phyloP scores from a whole-genome alignment of 768 basidiomycete species.

The Tylopilus rubrobrunneus region DNA sequence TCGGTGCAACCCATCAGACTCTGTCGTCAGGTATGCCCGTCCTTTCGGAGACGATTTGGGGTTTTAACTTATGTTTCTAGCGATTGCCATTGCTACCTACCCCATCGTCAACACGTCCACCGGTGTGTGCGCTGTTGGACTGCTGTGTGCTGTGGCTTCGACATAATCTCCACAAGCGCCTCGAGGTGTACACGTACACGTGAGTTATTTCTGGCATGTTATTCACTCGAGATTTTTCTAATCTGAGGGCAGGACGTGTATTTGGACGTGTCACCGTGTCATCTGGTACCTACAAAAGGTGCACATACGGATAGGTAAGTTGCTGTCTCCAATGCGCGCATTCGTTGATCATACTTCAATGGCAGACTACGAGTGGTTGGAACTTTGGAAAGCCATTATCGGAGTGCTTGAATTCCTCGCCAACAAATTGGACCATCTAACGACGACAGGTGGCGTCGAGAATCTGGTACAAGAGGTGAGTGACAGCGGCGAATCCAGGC shows the following conservation, averaged over 20 bases:
- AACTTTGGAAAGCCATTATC: slow-evolving; percentile 57
- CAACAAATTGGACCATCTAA: slow-evolving; percentile 50
- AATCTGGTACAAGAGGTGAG: slow-evolving; percentile 53
- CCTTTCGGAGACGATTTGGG: background rate
- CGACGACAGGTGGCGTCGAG: slow-evolving; percentile 50
- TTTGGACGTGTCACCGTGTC: slow-evolving; percentile 50
- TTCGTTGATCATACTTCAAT: background rate
- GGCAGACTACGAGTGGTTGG: slow-evolving; percentile 63
- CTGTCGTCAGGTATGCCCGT: slow-evolving; percentile 57
- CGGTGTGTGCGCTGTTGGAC: slow-evolving; percentile 59
- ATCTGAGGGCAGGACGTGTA: slow-evolving; percentile 42
- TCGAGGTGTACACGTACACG: slow-evolving; percentile 58
- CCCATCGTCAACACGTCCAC: slow-evolving; percentile 37
- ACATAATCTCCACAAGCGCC: slow-evolving; percentile 61
- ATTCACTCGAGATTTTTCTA: background rate
- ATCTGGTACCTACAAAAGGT: slow-evolving; percentile 56
- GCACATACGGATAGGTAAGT: slow-evolving; percentile 51
- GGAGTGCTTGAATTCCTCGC: slow-evolving; percentile 53
- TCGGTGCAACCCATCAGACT: slow-evolving; percentile 43
- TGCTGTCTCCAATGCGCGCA: background rate
- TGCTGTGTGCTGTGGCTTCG: slow-evolving; percentile 67
- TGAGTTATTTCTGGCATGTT: slow-evolving; percentile 27
- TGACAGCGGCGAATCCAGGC: background rate
- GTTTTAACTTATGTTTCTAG: slow-evolving; percentile 27
- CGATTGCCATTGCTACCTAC: slow-evolving; percentile 49